phyloP scores from a whole-genome alignment of 306 rosid genomes.

The Dryas drummondii region DNA sequence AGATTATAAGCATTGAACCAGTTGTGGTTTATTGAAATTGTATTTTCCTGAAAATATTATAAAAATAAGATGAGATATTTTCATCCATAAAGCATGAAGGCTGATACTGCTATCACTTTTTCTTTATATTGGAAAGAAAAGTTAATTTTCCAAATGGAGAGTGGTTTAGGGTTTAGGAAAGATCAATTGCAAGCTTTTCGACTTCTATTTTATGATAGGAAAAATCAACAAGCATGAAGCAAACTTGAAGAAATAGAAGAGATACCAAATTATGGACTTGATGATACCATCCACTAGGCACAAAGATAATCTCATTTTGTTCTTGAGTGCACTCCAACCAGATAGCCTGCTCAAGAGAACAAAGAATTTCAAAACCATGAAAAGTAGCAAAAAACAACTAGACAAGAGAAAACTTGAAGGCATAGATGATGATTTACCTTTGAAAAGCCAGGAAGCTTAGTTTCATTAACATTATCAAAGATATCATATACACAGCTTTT shows the following conservation, averaged over 20 bases:
- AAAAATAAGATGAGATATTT: slow-evolving; percentile 7
- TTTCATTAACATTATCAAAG: slow-evolving; percentile 64
- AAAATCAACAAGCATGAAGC: slow-evolving; percentile 14
- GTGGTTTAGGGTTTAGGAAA: neutral
- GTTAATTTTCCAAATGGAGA: neutral
- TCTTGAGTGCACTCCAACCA: slow-evolving; percentile 94
- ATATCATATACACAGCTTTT: slow-evolving; percentile 70
- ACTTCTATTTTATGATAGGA: neutral
- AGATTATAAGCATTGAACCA: slow-evolving; percentile 91
- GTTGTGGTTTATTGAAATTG: slow-evolving; percentile 90
- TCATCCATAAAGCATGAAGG: neutral
- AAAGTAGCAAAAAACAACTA: slow-evolving; percentile 22
- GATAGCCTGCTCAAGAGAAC: slow-evolving; percentile 51
- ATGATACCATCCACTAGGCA: slow-evolving; percentile 98
- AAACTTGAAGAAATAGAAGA: neutral
- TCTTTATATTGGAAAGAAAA: neutral
- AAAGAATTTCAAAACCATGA: slow-evolving; percentile 14
- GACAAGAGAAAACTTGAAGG: slow-evolving; percentile 24
- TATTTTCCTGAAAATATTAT: slow-evolving; percentile 77
- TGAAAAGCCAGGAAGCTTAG: slow-evolving; percentile 70
- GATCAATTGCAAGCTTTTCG: neutral
- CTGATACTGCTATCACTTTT: neutral
- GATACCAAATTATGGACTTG: slow-evolving; percentile 91
- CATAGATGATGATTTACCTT: slow-evolving; percentile 47
- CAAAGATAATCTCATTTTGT: slow-evolving; percentile 85